A percentile compares a stretch with the other conserved stretches of the same genome.
phyloP scores from a whole-genome alignment of 2,329 filamentous ascomycete species.

The Blastomyces gilchristii region DNA sequence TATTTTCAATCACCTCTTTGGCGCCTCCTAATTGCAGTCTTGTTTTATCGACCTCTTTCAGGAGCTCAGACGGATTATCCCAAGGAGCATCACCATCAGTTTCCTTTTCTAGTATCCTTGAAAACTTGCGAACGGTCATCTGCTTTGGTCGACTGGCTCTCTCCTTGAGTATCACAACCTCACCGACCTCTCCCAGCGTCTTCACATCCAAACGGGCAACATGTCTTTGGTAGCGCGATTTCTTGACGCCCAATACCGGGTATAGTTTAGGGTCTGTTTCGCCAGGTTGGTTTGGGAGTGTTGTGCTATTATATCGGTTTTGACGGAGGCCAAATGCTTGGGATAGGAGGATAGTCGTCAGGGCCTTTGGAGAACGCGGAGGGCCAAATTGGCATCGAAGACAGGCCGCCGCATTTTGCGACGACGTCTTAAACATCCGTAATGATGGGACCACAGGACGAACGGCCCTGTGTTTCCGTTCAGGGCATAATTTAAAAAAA shows the following conservation, averaged over 20 bases:
- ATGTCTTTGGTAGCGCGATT: conserved; percentile 1
- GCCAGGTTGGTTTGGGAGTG: background rate
- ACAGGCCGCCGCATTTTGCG: conserved; percentile 18
- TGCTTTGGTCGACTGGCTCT: background rate
- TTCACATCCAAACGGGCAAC: conserved; percentile 6
- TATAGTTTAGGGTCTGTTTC: background rate
- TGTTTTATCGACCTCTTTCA: conserved; percentile 13
- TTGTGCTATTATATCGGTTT: background rate
- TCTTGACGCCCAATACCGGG: background rate
- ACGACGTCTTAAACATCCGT: conserved; percentile 23
- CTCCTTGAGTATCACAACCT: conserved; percentile 7
- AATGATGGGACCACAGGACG: conserved; percentile 2
- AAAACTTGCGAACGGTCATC: conserved; percentile 1
- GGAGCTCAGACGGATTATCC: conserved; percentile 11
- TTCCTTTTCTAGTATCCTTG: conserved; percentile 5
- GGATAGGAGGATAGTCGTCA: background rate
- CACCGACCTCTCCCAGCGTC: conserved; percentile 3
- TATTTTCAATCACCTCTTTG: conserved; percentile 18
- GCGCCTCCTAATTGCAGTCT: conserved; percentile 2
- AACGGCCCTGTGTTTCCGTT: background rate
- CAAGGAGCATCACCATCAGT: conserved; percentile 4
- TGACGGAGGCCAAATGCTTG: conserved; percentile 1
- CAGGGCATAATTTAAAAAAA: background rate
- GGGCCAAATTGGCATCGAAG: conserved; percentile 16
- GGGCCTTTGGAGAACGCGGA: background rate